These are phyloP conservation scores for Zymoseptoria tritici DNA, from an alignment of 2,329 filamentous ascomycete species.

Conservation along the genomic window DNA sequence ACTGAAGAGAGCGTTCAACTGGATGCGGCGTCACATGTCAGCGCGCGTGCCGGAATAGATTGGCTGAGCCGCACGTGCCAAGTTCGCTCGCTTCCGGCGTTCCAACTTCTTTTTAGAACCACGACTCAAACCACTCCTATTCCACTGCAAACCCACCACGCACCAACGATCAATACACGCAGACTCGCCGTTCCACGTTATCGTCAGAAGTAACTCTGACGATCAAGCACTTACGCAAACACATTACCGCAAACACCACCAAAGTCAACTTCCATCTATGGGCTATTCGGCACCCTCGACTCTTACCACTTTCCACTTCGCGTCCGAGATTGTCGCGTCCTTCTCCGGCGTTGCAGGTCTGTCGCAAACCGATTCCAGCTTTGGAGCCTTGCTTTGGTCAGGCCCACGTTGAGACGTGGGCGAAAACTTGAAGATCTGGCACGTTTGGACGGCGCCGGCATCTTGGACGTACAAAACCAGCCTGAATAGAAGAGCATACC, in stretches of 20 bases:
- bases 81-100: background rate
- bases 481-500: background rate
- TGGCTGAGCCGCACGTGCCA: background rate
- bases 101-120: background rate
- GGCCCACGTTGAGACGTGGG: constrained; percentile 37
- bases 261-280: constrained; percentile 32
- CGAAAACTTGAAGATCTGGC: constrained; percentile 32
- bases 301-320: constrained; percentile 27
- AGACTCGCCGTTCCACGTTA: background rate
- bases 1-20: background rate
- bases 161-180: background rate
- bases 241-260: constrained; percentile 1
- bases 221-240: background rate
- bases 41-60: background rate
- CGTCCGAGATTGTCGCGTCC: constrained; percentile 30
- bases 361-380: constrained; percentile 38
- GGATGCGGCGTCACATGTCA: background rate
- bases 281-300: constrained; percentile 35
- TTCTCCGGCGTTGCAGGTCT: constrained; percentile 29
- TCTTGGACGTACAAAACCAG: background rate
- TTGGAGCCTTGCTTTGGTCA: constrained; percentile 42
- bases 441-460: background rate
- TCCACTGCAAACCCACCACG: background rate
- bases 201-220: constrained; percentile 9
- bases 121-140: background rate